Conservation (phyloP, 345 rosid genomes). For the Erucastrum elatum region DNA sequence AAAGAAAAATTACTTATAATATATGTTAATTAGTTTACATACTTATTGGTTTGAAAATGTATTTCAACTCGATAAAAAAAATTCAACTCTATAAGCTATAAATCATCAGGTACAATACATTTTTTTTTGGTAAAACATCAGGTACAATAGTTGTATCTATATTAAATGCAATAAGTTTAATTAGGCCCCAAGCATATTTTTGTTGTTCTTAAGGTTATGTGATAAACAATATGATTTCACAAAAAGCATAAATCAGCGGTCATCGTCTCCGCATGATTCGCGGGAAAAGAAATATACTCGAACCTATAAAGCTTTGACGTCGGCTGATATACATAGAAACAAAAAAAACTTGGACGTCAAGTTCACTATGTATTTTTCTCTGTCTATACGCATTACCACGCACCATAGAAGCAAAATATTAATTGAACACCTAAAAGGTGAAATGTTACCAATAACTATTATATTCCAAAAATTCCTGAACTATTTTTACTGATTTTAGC, state of each 20-base stretch:
- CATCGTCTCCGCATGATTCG: conserved; percentile 39
- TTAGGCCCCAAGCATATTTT: conserved; percentile 21
- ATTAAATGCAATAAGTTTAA: conserved; percentile 11
- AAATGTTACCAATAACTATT: neutral
- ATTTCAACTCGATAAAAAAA: neutral
- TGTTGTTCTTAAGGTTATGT: conserved; percentile 27
- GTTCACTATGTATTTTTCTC: neutral
- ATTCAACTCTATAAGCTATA: neutral
- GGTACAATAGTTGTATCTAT: conserved; percentile 6
- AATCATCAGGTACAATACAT: neutral
- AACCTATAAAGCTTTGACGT: conserved; percentile 30
- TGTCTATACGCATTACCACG: conserved; percentile 16
- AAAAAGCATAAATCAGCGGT: conserved; percentile 24
- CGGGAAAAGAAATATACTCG: conserved; percentile 9
- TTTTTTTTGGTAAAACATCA: neutral
- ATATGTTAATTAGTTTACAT: neutral
- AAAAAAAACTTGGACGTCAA: conserved; percentile 14
- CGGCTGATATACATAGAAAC: conserved; percentile 35
- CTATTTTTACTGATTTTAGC: neutral
- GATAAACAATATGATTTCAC: conserved; percentile 24
- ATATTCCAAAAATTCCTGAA: neutral
- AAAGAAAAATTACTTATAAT: neutral
- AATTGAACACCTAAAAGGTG: conserved; percentile 12
- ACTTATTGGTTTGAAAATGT: neutral
- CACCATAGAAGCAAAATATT: conserved; percentile 23